Conservation (phyloP, 805 yeast species). For the Pachysolen tannophilus region DNA sequence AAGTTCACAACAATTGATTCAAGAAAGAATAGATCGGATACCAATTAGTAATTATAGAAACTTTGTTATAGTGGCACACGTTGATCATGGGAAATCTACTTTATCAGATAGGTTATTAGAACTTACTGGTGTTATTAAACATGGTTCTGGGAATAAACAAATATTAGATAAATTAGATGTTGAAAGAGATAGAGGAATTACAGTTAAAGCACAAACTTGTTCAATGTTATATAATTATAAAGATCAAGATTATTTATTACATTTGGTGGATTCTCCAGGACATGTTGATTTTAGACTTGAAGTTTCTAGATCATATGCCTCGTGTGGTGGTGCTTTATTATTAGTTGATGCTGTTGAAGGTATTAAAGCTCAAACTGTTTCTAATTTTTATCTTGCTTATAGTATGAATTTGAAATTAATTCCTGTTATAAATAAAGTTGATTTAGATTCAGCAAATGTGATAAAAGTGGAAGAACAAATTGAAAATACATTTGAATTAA, state of each 20-base stretch:
- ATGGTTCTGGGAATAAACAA: constrained; percentile 64
- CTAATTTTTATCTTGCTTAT: constrained; percentile 86
- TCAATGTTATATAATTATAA: constrained; percentile 75
- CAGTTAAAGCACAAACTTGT: constrained; percentile 96
- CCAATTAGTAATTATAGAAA: constrained; percentile 81
- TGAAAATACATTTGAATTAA: constrained; percentile 75
- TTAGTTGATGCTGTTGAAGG: constrained; percentile 95
- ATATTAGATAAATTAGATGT: constrained; percentile 89
- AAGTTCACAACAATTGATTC: constrained; percentile 22
- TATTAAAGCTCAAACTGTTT: constrained; percentile 97
- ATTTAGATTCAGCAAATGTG: constrained; percentile 80
- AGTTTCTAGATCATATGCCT: constrained; percentile 88
- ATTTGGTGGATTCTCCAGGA: constrained; percentile 95
- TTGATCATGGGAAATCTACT: constrained; percentile 81
- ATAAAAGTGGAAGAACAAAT: constrained; percentile 77
- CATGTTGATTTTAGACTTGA: constrained; percentile 95
- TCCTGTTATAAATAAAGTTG: constrained; percentile 90
- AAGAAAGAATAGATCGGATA: constrained; percentile 61
- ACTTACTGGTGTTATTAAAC: constrained; percentile 78
- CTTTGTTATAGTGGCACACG: constrained; percentile 94
- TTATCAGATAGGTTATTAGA: constrained; percentile 83
- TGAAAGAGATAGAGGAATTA: constrained; percentile 92
- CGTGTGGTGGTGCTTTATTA: constrained; percentile 89
- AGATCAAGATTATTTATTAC: constrained; percentile 71
- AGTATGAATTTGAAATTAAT: constrained; percentile 73